A percentile compares a stretch with the other conserved stretches of the same genome.
Evolutionary conservation across 306 rosid genomes (phyloP).

Genomic region (Acacia melanoxylon): DNA sequence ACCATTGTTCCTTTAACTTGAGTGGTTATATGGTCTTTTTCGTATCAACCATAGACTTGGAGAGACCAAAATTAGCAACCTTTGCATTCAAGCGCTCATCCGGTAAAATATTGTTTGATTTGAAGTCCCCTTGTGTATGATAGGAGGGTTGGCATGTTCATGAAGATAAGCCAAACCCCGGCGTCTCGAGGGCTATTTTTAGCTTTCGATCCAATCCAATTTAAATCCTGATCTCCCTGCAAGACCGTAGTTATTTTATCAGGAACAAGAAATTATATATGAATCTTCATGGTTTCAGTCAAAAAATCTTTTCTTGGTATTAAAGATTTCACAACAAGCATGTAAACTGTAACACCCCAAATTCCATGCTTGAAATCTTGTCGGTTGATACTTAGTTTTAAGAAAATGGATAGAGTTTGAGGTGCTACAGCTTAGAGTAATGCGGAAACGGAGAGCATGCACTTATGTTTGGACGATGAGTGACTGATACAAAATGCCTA

Average conservation of each 20-base stretch:
- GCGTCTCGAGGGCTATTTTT: constrained; percentile 53
- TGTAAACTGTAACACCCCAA: no score
- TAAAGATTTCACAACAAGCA: background rate
- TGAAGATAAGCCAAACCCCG: constrained; percentile 67
- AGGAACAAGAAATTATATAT: background rate
- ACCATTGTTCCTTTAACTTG: constrained; percentile 75
- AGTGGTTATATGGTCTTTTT: constrained; percentile 51
- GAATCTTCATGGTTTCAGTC: background rate
- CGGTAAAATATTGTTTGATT: constrained; percentile 61
- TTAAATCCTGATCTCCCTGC: constrained; percentile 56
- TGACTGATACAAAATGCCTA: no score
- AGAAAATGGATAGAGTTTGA: no score
- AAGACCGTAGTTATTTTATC: background rate
- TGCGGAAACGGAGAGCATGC: no score
- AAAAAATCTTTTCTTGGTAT: background rate
- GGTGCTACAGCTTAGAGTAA: no score
- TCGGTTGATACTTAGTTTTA: no score
- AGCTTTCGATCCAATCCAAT: constrained; percentile 64
- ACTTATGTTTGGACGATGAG: no score
- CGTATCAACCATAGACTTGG: constrained; percentile 52
- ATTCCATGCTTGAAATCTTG: no score
- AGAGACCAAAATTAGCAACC: constrained; percentile 72
- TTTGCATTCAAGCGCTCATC: constrained; percentile 54
- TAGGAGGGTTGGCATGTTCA: constrained; percentile 63
- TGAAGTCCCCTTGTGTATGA: constrained; percentile 73